Evolutionary conservation across 176 grass and related monocot species (phyloP), one percentile per base, ranked within the genome.

Genomic region (Oryza australiensis): DNA sequence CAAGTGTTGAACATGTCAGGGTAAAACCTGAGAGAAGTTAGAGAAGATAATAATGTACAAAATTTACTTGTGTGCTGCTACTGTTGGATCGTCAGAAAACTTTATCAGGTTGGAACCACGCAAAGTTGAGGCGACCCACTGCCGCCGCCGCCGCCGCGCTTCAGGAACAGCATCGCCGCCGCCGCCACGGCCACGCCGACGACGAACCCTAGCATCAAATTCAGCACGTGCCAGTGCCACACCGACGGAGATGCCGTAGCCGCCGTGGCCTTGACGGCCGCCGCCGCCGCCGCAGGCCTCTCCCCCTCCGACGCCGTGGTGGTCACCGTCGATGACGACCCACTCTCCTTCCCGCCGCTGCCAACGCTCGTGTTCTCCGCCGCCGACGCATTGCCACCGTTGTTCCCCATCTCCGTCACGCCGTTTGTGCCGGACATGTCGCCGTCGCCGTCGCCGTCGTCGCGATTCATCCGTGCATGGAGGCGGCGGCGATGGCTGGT

Each of bases 181-280:
- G 43, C 43, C 0, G 78, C 66, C 3, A 18, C 34, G 0, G 55
- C 53, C 4, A 24, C 43, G 59, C 88, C 78, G 67, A 60, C 43
- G 73, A 73, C 35, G 37, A 89, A 89, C 55, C 87, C 87, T 66
- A 82, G 78, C 73, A 85, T 7, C 59, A 89, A 24, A 26, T 9
- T 10, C n/a, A n/a, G 26, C 2, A 35, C 0, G 34, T 66, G 73
- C 83, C 66, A 67, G 20, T n/a, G 51, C 51, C 51, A 55, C 51
- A 8, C 51, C 5, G 18, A 22, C 15, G 46, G 22, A n/a, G 78
- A 66, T 0, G 55, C 9, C 51, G 0, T 16, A 14, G 29, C 0
- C 14, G 28, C 5, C 7, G 1, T 67, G 27, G 16, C 9, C 15
- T n/a, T 0, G 34, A 7, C 34, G 5, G 2, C 46, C 1, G 15